Conservation (phyloP, 2,329 filamentous ascomycete genomes). For the Arthrobotrys entomopaga region DNA sequence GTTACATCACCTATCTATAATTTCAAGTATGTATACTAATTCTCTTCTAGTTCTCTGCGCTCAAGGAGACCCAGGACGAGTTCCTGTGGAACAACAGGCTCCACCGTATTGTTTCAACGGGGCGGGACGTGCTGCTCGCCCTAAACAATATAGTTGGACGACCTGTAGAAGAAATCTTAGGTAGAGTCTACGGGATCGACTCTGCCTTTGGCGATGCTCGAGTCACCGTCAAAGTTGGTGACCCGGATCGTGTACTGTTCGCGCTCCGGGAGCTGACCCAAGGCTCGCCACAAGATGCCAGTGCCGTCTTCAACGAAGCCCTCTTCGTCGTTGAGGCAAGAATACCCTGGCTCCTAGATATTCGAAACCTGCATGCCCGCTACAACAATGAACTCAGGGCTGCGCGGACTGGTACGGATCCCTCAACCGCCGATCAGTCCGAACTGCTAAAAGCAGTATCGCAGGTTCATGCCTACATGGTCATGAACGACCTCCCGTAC, state of each 20-base stretch:
- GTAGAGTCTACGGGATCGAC: constrained; percentile 20
- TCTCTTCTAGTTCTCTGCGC: constrained; percentile 1
- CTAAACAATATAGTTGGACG: constrained; percentile 20
- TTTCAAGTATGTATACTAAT: neutral
- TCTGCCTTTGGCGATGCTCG: constrained; percentile 26
- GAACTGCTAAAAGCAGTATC: constrained; percentile 26
- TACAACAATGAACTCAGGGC: constrained; percentile 11
- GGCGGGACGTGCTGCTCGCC: constrained; percentile 18
- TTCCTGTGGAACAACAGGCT: constrained; percentile 9
- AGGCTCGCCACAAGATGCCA: constrained; percentile 5
- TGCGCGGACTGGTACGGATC: constrained; percentile 3
- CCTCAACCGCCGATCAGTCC: neutral
- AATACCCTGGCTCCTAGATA: constrained; percentile 16
- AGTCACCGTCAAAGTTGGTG: constrained; percentile 20
- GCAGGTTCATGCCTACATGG: constrained; percentile 29
- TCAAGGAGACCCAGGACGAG: neutral
- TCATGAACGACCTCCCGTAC: constrained; percentile 19
- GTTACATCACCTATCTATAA: neutral
- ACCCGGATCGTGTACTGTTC: constrained; percentile 29
- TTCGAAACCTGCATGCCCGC: neutral
- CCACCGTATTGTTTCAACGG: constrained; percentile 3
- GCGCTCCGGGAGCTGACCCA: neutral
- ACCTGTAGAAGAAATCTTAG: constrained; percentile 24
- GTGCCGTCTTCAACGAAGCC: constrained; percentile 9
- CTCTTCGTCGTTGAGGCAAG: constrained; percentile 16